Conservation (phyloP, 1,284 basidiomycete species). For the Moesziomyces globuligerus region DNA sequence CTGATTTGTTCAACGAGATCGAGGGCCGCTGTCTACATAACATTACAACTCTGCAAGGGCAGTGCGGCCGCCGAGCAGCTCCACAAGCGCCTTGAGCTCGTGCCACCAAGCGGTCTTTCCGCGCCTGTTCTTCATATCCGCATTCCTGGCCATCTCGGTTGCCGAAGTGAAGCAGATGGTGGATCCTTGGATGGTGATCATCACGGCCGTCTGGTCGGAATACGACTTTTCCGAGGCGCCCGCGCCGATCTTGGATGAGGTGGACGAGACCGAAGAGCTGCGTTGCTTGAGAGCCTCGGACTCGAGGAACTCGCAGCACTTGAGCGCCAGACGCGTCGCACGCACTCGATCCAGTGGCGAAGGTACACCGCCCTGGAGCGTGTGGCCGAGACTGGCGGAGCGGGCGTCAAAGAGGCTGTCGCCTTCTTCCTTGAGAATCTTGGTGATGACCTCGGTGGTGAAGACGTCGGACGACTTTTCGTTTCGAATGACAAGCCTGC, state of each 20-base stretch:
- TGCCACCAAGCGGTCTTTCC: slow-evolving; percentile 87
- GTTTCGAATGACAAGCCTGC: slow-evolving; percentile 83
- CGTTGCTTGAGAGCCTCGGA: slow-evolving; percentile 73
- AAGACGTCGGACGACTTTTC: slow-evolving; percentile 89
- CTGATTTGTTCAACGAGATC: neutral
- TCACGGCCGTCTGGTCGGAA: slow-evolving; percentile 77
- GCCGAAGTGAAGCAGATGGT: slow-evolving; percentile 83
- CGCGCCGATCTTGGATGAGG: slow-evolving; percentile 42
- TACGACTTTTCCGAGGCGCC: slow-evolving; percentile 65
- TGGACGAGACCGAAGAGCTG: slow-evolving; percentile 30
- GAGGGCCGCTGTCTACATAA: neutral
- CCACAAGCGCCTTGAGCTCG: slow-evolving; percentile 53
- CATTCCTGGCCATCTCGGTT: slow-evolving; percentile 81
- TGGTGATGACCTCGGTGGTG: slow-evolving; percentile 89
- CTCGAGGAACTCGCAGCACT: slow-evolving; percentile 95
- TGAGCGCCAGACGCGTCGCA: slow-evolving; percentile 86
- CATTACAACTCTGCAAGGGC: slow-evolving; percentile 37
- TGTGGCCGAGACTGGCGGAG: slow-evolving; percentile 92
- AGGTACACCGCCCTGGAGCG: slow-evolving; percentile 92
- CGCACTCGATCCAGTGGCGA: slow-evolving; percentile 92
- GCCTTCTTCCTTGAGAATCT: slow-evolving; percentile 94
- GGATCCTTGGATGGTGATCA: slow-evolving; percentile 89
- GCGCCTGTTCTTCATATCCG: slow-evolving; percentile 88
- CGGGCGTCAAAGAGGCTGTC: slow-evolving; percentile 90
- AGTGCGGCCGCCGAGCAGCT: slow-evolving; percentile 58